Conservation (phyloP, 805 yeast genomes). For the Metschnikowia orientalis region DNA sequence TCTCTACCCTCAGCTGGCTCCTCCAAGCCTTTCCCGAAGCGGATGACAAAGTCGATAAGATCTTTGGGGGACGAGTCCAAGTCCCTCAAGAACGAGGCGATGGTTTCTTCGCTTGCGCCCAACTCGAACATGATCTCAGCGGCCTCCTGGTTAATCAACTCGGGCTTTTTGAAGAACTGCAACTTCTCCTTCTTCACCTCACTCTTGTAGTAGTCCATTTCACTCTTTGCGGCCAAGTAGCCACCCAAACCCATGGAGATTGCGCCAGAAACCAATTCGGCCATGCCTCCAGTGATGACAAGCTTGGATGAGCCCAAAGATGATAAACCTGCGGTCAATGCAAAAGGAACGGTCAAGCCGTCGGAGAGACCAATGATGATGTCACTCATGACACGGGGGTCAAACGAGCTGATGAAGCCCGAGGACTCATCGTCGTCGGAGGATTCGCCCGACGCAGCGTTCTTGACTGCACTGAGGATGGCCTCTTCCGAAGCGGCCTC, state of each 20-base stretch:
- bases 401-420: conserved; percentile 53
- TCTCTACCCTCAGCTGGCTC: conserved; percentile 94
- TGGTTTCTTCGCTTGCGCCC: conserved; percentile 68
- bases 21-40: conserved; percentile 88
- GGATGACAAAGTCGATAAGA: conserved; percentile 81
- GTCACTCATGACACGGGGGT: conserved; percentile 93
- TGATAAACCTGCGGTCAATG: conserved; percentile 92
- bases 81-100: conserved; percentile 69
- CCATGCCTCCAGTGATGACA: conserved; percentile 97
- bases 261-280: conserved; percentile 95
- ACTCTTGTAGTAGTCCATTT: conserved; percentile 66
- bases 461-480: conserved; percentile 27
- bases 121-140: conserved; percentile 77
- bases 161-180: conserved; percentile 61
- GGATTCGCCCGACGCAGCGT: conserved; percentile 22
- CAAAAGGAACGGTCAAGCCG: conserved; percentile 98
- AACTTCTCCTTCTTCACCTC: conserved; percentile 70
- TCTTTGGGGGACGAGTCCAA: conserved; percentile 71
- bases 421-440: conserved; percentile 10
- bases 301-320: conserved; percentile 84
- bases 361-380: conserved; percentile 90
- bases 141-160: conserved; percentile 66
- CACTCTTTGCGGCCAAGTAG: conserved; percentile 88
- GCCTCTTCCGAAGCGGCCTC: conserved; percentile 36
- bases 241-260: conserved; percentile 99